Base-by-base conservation (phyloP, 164 flowering plant species). In the Liriodendron chinense region DNA sequence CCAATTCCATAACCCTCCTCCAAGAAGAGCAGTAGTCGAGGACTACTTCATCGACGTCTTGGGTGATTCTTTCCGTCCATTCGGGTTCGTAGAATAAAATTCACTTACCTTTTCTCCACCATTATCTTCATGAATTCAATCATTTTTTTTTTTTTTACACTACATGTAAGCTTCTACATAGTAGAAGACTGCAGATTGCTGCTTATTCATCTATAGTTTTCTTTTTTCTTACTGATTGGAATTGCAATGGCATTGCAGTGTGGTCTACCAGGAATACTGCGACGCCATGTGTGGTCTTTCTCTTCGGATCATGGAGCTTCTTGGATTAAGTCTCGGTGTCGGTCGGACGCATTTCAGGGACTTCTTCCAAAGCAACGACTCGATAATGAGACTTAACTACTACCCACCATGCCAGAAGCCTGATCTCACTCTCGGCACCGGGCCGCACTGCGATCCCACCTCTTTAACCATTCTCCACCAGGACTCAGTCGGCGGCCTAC, bases 361-460 rank as follows among this genome's bases (percentile, higher is more conserved):
- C 0, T 89, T 88, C 67, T 93, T 86, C 57, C 82, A 85, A 72
- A 90, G 84, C 6, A 91, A 89, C 24, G 90, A 92, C 59, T 91
- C 96, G 1, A 89, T 93, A 71, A 89, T 92, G 95, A 86, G 97
- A 78, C 82, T 92, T 14, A 92, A 92, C 72, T 92, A 89, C 81
- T 93, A 93, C 69, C 98, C 96, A 1, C 87, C 84, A 16, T 91
- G 98, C 80, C 93, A 89, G 65, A 84, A 86, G 71, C 98, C 98
- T 0, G 89, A 89, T 14, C 85, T 82, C 28, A 88, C 96, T 3
- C 79, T 91, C 47, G 98, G 98, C 48, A 93, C 98, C 0, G 96
- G 98, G 2, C 98, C 98, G 67, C 98, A 90, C 76, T 91, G 92
- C 65, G 97, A 92, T 74, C 97, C 97, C 20, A 91, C 94, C 1